Conservation (phyloP, 1,139 yeast species). For the Saccharomyces uvarum region DNA sequence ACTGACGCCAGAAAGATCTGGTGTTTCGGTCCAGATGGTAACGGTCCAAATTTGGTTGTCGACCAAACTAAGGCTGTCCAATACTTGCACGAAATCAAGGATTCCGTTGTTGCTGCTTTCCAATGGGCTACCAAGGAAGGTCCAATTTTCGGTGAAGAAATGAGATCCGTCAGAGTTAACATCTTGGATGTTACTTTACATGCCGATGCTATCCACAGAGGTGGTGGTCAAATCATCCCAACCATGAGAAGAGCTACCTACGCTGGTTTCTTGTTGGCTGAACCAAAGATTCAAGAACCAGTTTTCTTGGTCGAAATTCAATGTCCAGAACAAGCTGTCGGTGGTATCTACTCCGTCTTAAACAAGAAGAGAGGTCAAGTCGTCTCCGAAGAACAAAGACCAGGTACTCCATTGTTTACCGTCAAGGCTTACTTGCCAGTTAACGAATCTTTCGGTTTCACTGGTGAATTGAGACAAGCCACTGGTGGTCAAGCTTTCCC, state of each 20-base stretch:
- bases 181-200: conserved; percentile 98
- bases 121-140: conserved; percentile 99
- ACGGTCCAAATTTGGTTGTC: conserved; percentile 97
- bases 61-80: conserved; percentile 99
- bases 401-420: conserved; percentile 99
- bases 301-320: conserved; percentile 98
- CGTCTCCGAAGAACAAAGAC: conserved; percentile 97
- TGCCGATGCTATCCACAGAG: conserved; percentile 99
- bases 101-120: conserved; percentile 99
- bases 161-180: conserved; percentile 96
- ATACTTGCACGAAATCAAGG: conserved; percentile 98
- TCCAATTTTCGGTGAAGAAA: conserved; percentile 93
- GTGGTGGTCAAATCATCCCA: conserved; percentile 99
- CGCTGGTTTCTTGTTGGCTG: conserved; percentile 96
- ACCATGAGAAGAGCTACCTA: conserved; percentile 99
- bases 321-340: conserved; percentile 99
- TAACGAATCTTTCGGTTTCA: conserved; percentile 99
- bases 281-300: conserved; percentile 99
- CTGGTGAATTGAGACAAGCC: conserved; percentile 98
- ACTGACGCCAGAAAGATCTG: conserved; percentile 99
- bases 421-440: conserved; percentile 99
- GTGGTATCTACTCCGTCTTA: conserved; percentile 99
- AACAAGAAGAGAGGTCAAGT: conserved; percentile 99
- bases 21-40: conserved; percentile 99
- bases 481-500: conserved; percentile 99